These are phyloP conservation scores for Penicillium occitanis DNA, from an alignment of 2,329 filamentous ascomycete genomes.

Conservation along the genomic window DNA sequence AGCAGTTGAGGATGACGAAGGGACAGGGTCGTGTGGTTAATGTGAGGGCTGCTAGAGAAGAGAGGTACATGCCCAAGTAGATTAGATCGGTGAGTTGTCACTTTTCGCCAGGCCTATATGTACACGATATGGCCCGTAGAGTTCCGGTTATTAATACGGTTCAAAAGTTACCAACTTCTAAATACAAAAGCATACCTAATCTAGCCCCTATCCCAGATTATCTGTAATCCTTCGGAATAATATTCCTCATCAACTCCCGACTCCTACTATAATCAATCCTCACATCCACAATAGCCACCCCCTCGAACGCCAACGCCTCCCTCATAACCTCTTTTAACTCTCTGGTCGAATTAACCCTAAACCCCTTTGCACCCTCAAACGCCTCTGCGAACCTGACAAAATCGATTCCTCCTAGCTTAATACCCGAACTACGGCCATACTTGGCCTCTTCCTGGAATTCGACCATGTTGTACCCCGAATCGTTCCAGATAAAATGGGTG, in stretches of 20 bases:
- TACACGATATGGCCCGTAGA: neutral
- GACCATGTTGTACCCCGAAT: constrained; percentile 21
- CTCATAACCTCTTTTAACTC: constrained; percentile 18
- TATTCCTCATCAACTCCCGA: constrained; percentile 20
- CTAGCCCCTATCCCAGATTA: neutral
- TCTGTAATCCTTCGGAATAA: constrained; percentile 21
- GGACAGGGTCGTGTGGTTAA: neutral
- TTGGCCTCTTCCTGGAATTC: constrained; percentile 22
- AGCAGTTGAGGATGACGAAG: neutral
- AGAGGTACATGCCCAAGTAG: neutral
- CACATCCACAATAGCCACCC: constrained; percentile 19
- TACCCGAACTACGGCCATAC: constrained; percentile 20
- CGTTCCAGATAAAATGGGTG: constrained; percentile 22
- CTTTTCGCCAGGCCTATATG: too few relatives aligned
- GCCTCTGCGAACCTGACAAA: constrained; percentile 20
- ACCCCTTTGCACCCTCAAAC: constrained; percentile 18
- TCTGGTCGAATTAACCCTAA: neutral
- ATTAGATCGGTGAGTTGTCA: neutral
- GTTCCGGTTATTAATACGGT: neutral
- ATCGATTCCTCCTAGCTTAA: constrained; percentile 18
- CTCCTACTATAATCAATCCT: constrained; percentile 21
- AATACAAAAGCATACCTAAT: neutral
- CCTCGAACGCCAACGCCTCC: constrained; percentile 15
- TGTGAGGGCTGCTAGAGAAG: neutral
- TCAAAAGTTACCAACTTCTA: neutral